These are phyloP conservation scores for thale cress (Arabidopsis thaliana) DNA, from an alignment of 345 rosid species.

Conservation along the genomic window TAIR10.1 NC_003074.8:4095501-4096000, in stretches of 20 bases:
- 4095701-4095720: slow-evolving; percentile 35
- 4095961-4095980: slow-evolving; percentile 25
- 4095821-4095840: slow-evolving; percentile 6
- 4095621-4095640: slow-evolving; percentile 1
- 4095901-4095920: slow-evolving; percentile 18
- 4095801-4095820: slow-evolving; percentile 26
- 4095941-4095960: slow-evolving; percentile 37
- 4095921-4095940: slow-evolving; percentile 34
- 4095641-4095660: slow-evolving; percentile 41
- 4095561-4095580: slow-evolving; percentile 11
- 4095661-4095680: slow-evolving; percentile 44
- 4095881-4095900: slow-evolving; percentile 32
- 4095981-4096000: slow-evolving; percentile 14
- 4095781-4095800: slow-evolving; percentile 37
- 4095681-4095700: slow-evolving; percentile 40
- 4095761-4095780: slow-evolving; percentile 35
- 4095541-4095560: not conserved
- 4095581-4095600: slow-evolving; percentile 20
- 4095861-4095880: slow-evolving; percentile 32
- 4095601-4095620: slow-evolving; percentile 17
- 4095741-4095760: slow-evolving; percentile 36
- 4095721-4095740: slow-evolving; percentile 15
- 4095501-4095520: not conserved
- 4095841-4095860: slow-evolving; percentile 14
- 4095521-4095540: not conserved